Evolutionary conservation across 2,329 filamentous ascomycete genomes (phyloP).

Genomic region (Fusarium beomiforme): DNA sequence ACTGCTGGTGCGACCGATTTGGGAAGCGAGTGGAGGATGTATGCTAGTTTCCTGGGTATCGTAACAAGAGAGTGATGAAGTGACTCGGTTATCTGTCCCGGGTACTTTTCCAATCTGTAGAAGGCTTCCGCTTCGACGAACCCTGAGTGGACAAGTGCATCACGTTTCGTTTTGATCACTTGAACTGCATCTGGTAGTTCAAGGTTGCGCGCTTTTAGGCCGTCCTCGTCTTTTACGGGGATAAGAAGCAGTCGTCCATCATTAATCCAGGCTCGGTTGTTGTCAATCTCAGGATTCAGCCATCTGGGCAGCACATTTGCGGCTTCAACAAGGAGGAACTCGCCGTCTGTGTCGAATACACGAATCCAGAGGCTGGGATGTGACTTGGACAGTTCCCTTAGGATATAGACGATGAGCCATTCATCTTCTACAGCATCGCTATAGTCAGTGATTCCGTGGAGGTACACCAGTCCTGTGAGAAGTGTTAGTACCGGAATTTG

Average conservation of each 20-base stretch:
- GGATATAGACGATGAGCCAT: constrained; percentile 92
- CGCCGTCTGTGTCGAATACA: constrained; percentile 87
- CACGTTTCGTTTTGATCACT: constrained; percentile 65
- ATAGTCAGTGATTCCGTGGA: constrained; percentile 84
- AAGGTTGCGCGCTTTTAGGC: constrained; percentile 56
- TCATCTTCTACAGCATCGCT: constrained; percentile 97
- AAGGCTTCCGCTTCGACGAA: constrained; percentile 90
- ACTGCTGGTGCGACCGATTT: constrained; percentile 83
- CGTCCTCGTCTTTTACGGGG: constrained; percentile 56
- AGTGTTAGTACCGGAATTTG: not conserved
- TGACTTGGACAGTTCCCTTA: constrained; percentile 80
- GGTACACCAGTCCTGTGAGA: constrained; percentile 62
- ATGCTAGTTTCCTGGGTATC: constrained; percentile 84
- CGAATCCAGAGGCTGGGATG: constrained; percentile 83
- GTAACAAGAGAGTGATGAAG: constrained; percentile 79
- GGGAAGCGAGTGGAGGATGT: constrained; percentile 79
- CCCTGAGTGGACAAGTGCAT: constrained; percentile 73
- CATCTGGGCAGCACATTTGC: constrained; percentile 87
- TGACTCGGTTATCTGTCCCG: constrained; percentile 75
- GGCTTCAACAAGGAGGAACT: constrained; percentile 94
- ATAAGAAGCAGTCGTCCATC: constrained; percentile 80
- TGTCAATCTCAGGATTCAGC: constrained; percentile 90
- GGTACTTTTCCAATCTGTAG: constrained; percentile 86
- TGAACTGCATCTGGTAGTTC: constrained; percentile 71
- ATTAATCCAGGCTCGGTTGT: constrained; percentile 90